phyloP scores from a whole-genome alignment of 805 yeast species.

The Ogataea zsoltii region DNA sequence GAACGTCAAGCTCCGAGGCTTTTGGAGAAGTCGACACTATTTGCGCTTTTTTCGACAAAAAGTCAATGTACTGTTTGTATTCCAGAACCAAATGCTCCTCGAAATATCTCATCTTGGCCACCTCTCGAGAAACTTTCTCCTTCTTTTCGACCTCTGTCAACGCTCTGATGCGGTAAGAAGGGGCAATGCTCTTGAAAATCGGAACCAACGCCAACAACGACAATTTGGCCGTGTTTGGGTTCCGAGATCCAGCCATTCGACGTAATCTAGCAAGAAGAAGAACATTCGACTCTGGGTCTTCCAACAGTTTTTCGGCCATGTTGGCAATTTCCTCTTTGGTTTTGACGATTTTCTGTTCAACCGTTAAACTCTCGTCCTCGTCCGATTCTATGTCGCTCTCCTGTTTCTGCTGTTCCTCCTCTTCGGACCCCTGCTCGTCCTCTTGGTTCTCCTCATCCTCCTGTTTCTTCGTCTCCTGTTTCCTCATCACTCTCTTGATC shows the following conservation, averaged over 20 bases:
- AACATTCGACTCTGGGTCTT: slow-evolving; percentile 87
- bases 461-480: slow-evolving; percentile 21
- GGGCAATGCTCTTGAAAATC: slow-evolving; percentile 81
- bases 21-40: slow-evolving; percentile 34
- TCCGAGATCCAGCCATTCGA: slow-evolving; percentile 67
- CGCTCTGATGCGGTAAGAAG: slow-evolving; percentile 84
- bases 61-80: slow-evolving; percentile 66
- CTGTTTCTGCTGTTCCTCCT: slow-evolving; percentile 11
- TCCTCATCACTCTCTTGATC: slow-evolving; percentile 63
- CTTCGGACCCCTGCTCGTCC: slow-evolving; percentile 16
- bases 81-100: slow-evolving; percentile 76
- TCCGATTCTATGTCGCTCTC: slow-evolving; percentile 31
- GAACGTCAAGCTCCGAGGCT: slow-evolving; percentile 37
- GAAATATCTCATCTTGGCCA: slow-evolving; percentile 71
- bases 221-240: slow-evolving; percentile 65
- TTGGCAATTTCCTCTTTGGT: slow-evolving; percentile 84
- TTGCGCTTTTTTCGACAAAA: slow-evolving; percentile 42
- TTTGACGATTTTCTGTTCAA: slow-evolving; percentile 54
- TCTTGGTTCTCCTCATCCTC: slow-evolving; percentile 11
- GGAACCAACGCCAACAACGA: slow-evolving; percentile 80
- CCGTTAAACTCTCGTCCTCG: slow-evolving; percentile 47
- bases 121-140: slow-evolving; percentile 82
- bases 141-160: slow-evolving; percentile 76
- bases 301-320: slow-evolving; percentile 72
- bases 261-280: slow-evolving; percentile 63